phyloP scores from a whole-genome alignment of 768 basidiomycete species.

The Phallus indusiatus region DNA sequence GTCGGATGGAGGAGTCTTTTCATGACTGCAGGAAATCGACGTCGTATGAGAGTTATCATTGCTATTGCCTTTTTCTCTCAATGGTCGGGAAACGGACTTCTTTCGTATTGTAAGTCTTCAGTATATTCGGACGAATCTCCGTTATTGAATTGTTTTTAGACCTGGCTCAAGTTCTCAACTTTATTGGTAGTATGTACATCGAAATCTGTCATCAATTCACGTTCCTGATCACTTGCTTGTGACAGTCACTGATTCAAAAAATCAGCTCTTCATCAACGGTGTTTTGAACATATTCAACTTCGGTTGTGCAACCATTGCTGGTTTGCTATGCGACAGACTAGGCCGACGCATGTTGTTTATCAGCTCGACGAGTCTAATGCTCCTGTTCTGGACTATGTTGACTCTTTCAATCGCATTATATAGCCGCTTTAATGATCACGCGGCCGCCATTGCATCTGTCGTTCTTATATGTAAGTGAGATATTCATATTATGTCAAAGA shows the following conservation, averaged over 20 bases:
- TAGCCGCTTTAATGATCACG: constrained; percentile 16
- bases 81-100: constrained; percentile 55
- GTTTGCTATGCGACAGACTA: constrained; percentile 36
- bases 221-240: constrained; percentile 5
- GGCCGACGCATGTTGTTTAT: constrained; percentile 45
- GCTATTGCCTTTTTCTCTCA: constrained; percentile 46
- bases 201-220: constrained; percentile 32
- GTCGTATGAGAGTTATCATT: constrained; percentile 22
- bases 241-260: constrained; percentile 3
- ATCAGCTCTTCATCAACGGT: constrained; percentile 49
- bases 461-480: background rate
- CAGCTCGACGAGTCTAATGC: constrained; percentile 33
- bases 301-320: constrained; percentile 38
- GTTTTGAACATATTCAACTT: constrained; percentile 49
- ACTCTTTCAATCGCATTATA: constrained; percentile 27
- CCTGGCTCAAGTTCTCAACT: constrained; percentile 43
- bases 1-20: constrained; percentile 19
- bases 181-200: constrained; percentile 36
- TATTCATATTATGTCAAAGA: background rate
- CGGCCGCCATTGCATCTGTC: background rate
- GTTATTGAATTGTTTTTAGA: constrained; percentile 14
- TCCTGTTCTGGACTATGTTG: constrained; percentile 30
- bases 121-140: background rate
- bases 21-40: constrained; percentile 21
- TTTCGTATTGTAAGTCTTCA: constrained; percentile 22